Evolutionary conservation across 1,284 basidiomycete genomes (phyloP).

Genomic region (Cutaneotrichosporon spelunceum): DNA sequence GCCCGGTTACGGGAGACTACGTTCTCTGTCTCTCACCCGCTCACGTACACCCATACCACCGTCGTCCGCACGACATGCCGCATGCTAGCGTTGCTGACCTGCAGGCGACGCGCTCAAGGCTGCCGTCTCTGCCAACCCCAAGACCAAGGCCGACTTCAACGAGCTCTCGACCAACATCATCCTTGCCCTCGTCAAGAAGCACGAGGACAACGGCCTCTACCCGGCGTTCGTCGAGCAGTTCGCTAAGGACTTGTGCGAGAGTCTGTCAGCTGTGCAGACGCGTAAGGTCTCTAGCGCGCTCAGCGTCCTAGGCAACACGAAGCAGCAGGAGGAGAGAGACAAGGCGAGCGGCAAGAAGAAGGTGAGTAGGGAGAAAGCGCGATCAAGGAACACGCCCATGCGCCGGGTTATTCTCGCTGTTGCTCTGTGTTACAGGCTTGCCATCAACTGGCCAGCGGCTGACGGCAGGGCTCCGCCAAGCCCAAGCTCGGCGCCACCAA

Average conservation of each 20-base stretch:
- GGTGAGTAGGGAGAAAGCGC: slow-evolving; percentile 45
- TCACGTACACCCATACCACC: too few relatives aligned
- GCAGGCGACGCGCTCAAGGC: slow-evolving; percentile 56
- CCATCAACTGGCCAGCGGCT: too few relatives aligned
- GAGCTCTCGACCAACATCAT: slow-evolving; percentile 68
- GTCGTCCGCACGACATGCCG: not conserved
- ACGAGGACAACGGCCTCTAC: slow-evolving; percentile 76
- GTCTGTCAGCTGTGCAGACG: slow-evolving; percentile 81
- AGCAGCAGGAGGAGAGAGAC: slow-evolving; percentile 82
- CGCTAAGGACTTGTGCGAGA: slow-evolving; percentile 65
- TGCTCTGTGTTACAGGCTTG: too few relatives aligned
- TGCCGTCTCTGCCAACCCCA: slow-evolving; percentile 68
- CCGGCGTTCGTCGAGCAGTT: slow-evolving; percentile 75
- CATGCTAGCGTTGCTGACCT: not conserved
- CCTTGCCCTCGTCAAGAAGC: slow-evolving; percentile 67
- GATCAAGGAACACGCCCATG: not conserved
- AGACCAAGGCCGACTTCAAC: slow-evolving; percentile 80
- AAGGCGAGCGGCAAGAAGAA: slow-evolving; percentile 87
- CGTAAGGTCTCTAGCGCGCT: slow-evolving; percentile 77
- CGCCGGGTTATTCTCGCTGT: not conserved
- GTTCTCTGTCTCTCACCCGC: too few relatives aligned
- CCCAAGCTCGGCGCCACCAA: slow-evolving; percentile 74
- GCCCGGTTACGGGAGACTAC: too few relatives aligned
- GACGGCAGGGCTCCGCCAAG: slow-evolving; percentile 56
- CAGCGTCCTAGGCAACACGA: slow-evolving; percentile 84